Evolutionary conservation across 2,329 filamentous ascomycete genomes (phyloP), one percentile per base, ranked within the genome.

Genomic region (Cladophialophora exuberans): DNA sequence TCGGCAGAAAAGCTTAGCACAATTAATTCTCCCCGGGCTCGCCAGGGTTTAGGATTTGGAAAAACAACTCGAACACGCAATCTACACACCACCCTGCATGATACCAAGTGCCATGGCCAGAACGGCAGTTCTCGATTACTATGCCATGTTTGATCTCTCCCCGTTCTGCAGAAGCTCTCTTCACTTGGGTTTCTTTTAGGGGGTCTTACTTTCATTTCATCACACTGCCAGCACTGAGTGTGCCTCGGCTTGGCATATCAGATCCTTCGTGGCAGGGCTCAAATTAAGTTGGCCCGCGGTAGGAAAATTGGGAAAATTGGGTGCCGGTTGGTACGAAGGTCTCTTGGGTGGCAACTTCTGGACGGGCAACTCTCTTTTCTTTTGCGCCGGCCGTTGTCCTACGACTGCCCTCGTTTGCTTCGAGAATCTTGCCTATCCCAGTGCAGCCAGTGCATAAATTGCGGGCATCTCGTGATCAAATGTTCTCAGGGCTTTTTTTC

Each of bases 1-100:
- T 50, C 46, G 46, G 46, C 31, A 50, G 41, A 22, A 50, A 50
- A 50, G 46, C 46, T 50, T 50, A 41, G 46, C 36, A 38, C 28
- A 13, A 13, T 18, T 10, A 39, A 28, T 25, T 30, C 35, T 25
- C 33, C 7, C 17, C 7, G 30, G 2, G 7, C 44, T 15, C 10
- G 23, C 2, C 13, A 15, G n/a, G n/a, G 18, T 28, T 26, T 41
- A 18, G 15, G 18, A 22, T 7, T 45, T 31, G 10, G 13, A 23
- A 7, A 9, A 18, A n/a, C 17, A 4, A 17, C 17, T 15, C 15
- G 42, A 22, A 45, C 42, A 26, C 42, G 42, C 42, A 45, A 45
- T 31, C 42, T n/a, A 45, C 15, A 31, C 42, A 45, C 15, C 42
- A 30, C n/a, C 30, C n/a, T 31, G 30, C 30, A 31, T 9, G 30